phyloP scores from a whole-genome alignment of 176 grass and related monocot species.

The Oryza glumipatula region DNA sequence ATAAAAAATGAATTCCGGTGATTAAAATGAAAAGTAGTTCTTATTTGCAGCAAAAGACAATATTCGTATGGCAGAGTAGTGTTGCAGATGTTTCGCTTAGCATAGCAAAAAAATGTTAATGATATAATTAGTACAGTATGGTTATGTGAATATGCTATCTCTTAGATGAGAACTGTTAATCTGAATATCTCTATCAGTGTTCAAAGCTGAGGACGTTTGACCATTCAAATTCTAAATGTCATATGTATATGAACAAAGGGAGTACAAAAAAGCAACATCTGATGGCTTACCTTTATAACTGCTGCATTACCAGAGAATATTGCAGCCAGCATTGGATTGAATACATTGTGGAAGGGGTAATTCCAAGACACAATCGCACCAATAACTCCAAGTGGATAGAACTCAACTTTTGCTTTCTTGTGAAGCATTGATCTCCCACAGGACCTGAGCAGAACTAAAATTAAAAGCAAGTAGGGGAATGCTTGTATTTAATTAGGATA shows the following conservation, averaged over 20 bases:
- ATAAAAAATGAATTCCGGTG: conserved; percentile 19
- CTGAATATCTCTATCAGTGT: neutral
- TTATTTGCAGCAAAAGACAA: neutral
- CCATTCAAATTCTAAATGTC: neutral
- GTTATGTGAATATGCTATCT: neutral
- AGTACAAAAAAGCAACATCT: conserved; percentile 2
- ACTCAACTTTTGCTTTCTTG: conserved; percentile 95
- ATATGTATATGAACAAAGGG: neutral
- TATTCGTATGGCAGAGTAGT: neutral
- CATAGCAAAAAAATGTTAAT: neutral
- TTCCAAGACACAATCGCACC: conserved; percentile 99
- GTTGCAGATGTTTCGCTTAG: conserved; percentile 3
- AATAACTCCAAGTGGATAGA: conserved; percentile 92
- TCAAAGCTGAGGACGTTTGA: neutral
- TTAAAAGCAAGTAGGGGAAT: conserved; percentile 5
- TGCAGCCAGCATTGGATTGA: conserved; percentile 91
- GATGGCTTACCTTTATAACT: conserved; percentile 82
- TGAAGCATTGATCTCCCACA: conserved; percentile 93
- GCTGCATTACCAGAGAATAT: conserved; percentile 99
- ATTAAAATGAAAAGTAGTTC: conserved; percentile 1
- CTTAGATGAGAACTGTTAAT: neutral
- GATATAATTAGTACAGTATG: neutral
- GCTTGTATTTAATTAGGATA: neutral
- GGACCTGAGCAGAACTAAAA: conserved; percentile 52
- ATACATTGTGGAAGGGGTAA: conserved; percentile 96